A percentile compares a stretch with the other conserved stretches of the same genome.
phyloP scores from a whole-genome alignment of 129 eudicot species.

The Artemisia tridentata region DNA sequence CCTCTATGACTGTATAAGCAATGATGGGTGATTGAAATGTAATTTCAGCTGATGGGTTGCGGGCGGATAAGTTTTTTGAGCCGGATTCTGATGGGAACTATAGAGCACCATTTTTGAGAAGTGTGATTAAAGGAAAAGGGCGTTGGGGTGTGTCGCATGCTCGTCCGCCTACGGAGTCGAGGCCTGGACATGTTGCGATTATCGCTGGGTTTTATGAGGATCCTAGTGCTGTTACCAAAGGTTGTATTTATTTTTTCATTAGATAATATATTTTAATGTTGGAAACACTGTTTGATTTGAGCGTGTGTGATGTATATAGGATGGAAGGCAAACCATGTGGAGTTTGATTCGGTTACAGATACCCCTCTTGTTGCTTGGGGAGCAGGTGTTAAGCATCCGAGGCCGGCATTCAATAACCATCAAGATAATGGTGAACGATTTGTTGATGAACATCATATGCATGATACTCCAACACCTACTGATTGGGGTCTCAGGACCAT shows the following conservation, averaged over 20 bases:
- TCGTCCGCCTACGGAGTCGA: conserved; percentile 97
- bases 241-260: conserved; percentile 29
- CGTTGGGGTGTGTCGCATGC: conserved; percentile 99
- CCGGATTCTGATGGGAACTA: conserved; percentile 80
- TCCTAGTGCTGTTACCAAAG: conserved; percentile 99
- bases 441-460: conserved; percentile 85
- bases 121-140: conserved; percentile 72
- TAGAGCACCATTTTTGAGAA: conserved; percentile 94
- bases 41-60: conserved; percentile 91
- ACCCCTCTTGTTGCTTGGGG: conserved; percentile 99
- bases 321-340: conserved; percentile 99
- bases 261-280: conserved; percentile 14
- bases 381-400: conserved; percentile 83
- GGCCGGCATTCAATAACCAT: conserved; percentile 47
- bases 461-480: conserved; percentile 84
- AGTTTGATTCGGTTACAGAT: conserved; percentile 96
- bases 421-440: conserved; percentile 54
- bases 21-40: conserved; percentile 13
- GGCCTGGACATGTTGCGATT: conserved; percentile 98
- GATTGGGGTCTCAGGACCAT: conserved; percentile 86
- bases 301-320: conserved; percentile 45
- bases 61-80: conserved; percentile 95
- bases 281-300: background rate
- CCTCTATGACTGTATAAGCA: background rate
- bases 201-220: conserved; percentile 98